Conservation (phyloP, 148 eudicot species). For the Oxyria digyna region DNA sequence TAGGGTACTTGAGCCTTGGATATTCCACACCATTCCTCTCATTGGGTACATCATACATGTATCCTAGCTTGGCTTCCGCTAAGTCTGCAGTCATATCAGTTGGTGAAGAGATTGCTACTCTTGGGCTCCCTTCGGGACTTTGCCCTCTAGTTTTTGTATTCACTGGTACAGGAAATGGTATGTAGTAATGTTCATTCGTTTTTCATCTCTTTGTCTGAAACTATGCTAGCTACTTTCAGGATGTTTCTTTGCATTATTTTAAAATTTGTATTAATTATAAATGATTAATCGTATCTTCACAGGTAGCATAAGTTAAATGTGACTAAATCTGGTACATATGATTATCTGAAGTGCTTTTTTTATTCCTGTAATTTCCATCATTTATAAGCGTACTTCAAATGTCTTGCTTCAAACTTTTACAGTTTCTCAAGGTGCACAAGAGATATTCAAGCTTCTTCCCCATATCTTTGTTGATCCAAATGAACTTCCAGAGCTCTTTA, state of each 20-base stretch:
- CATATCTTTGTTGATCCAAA: constrained; percentile 71
- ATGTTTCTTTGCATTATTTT: not conserved
- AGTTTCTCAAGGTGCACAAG: constrained; percentile 96
- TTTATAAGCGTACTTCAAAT: constrained; percentile 3
- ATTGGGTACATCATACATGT: constrained; percentile 92
- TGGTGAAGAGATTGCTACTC: constrained; percentile 88
- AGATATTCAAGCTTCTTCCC: constrained; percentile 96
- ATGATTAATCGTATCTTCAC: not conserved
- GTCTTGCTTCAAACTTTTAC: not conserved
- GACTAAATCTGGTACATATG: not conserved
- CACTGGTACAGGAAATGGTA: constrained; percentile 99
- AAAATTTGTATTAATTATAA: not conserved
- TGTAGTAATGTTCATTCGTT: not conserved
- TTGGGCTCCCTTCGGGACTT: constrained; percentile 76
- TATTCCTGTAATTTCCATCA: not conserved
- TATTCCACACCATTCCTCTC: constrained; percentile 94
- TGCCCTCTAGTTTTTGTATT: constrained; percentile 91
- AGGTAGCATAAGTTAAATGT: not conserved
- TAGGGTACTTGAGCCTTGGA: constrained; percentile 90
- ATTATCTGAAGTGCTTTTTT: not conserved
- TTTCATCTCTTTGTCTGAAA: not conserved
- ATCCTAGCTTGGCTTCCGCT: constrained; percentile 86
- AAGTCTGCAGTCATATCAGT: constrained; percentile 92
- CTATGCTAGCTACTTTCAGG: not conserved
- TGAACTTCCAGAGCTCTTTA: constrained; percentile 70